phyloP scores from a whole-genome alignment of 768 basidiomycete species.

The Tylopilus sp. region DNA sequence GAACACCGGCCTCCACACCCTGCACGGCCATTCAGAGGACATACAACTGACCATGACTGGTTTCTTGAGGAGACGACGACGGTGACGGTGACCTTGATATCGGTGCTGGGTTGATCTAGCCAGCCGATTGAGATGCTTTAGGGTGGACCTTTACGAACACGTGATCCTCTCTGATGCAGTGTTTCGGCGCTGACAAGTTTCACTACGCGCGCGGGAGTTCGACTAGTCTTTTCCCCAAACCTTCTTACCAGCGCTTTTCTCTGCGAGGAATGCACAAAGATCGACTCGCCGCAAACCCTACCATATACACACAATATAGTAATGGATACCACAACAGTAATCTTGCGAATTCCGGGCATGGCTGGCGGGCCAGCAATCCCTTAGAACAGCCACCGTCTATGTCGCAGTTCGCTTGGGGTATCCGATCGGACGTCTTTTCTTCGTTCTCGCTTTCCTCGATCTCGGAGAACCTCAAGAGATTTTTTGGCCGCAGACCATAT shows the following conservation, averaged over 20 bases:
- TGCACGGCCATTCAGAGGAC: background rate
- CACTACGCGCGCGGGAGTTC: background rate
- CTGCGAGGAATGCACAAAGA: constrained; percentile 24
- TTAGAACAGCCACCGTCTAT: constrained; percentile 7
- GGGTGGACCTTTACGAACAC: constrained; percentile 24
- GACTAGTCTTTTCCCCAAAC: background rate
- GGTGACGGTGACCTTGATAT: constrained; percentile 22
- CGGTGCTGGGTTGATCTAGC: constrained; percentile 10
- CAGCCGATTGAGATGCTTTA: constrained; percentile 11
- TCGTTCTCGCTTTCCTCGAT: constrained; percentile 10
- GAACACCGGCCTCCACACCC: background rate
- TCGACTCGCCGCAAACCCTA: constrained; percentile 2
- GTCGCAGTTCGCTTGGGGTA: constrained; percentile 8
- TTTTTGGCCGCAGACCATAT: constrained; percentile 17
- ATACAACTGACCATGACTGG: constrained; percentile 31
- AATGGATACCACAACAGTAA: constrained; percentile 19
- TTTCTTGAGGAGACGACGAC: constrained; percentile 27
- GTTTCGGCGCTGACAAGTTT: constrained; percentile 1
- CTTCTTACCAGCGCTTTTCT: background rate
- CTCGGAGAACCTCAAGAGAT: constrained; percentile 13
- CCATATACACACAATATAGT: constrained; percentile 17
- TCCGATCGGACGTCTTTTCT: constrained; percentile 1
- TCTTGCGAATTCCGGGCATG: constrained; percentile 9
- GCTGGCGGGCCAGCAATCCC: constrained; percentile 25
- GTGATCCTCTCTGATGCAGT: constrained; percentile 6